Base-by-base conservation (phyloP, 2,329 filamentous ascomycete species). In the Ascochyta koolunga region DNA sequence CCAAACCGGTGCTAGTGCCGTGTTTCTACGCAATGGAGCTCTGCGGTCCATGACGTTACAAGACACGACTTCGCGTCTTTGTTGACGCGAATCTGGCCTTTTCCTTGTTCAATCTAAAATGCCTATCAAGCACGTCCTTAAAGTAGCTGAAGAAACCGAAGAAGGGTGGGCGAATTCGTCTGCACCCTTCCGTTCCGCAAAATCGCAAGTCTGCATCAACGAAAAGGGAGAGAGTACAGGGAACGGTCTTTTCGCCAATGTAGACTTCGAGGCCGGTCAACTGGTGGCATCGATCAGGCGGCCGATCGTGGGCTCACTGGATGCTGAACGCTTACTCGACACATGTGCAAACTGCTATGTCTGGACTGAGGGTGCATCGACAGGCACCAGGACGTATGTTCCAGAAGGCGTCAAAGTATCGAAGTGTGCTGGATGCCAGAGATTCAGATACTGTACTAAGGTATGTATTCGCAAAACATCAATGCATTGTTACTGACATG, bases 391-490 rank as follows among this genome's bases (percentile, higher is more conserved):
- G 41, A 47, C 69, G 8, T 74, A 73, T 48, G 68, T 71, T 3
- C 65, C 70, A 3, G 67, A 70, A 32, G 67, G 65, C 1, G 67
- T 63, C 25, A 68, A 57, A 22, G 73, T 86, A n/a, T 82, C 80
- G 51, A 77, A 76, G 21, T 88, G 86, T 65, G 79, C 80, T 3
- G 82, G 82, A 7, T 88, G 86, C 64, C 80, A 79, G 51, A 74
- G 80, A 27, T 80, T 86, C 2, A 81, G 77, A 59, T 88, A 87
- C 67, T 88, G 86, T 68, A 79, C 80, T 59, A 84, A 80, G 77
- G 84, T 86, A 67, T 42, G 77, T 37, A 27, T 15, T 6, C 6
- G 18, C 13, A 16, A 24, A 11, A 6, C 4, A 1, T 9, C 6
- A 33, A 16, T 18, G 10, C 22, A n/a, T 22, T 15, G n/a, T 11